These are phyloP conservation scores for Hibiscus tridactylites DNA, from an alignment of 345 rosid species.

Conservation along the genomic window DNA sequence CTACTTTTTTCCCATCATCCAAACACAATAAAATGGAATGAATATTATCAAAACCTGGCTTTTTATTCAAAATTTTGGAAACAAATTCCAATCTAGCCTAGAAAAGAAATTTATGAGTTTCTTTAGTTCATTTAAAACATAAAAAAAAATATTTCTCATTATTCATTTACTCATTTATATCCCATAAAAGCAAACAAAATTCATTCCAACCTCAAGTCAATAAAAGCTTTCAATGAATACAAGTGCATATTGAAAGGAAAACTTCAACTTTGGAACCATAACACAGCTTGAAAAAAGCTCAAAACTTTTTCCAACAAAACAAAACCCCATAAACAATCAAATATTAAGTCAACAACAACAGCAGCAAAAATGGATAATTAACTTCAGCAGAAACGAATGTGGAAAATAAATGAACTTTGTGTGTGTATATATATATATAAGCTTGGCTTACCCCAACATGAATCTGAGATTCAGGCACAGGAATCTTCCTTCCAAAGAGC, in stretches of 20 bases:
- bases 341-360: not conserved
- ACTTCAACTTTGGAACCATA: not conserved
- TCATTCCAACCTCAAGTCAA: not conserved
- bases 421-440: not conserved
- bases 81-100: not conserved
- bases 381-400: not conserved
- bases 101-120: not conserved
- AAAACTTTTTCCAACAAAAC: not conserved
- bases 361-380: not conserved
- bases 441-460: conserved; percentile 21
- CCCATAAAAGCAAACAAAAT: not conserved
- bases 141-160: not conserved
- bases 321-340: not conserved
- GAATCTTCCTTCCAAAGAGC: conserved; percentile 71
- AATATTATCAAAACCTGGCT: not conserved
- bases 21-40: not conserved
- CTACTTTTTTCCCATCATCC: not conserved
- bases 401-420: conserved; percentile 1
- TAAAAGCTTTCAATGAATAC: not conserved
- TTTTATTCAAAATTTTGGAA: not conserved
- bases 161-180: not conserved
- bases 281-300: not conserved
- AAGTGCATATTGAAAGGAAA: not conserved
- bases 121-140: not conserved
- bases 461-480: conserved; percentile 37